Evolutionary conservation across 495 filamentous ascomycete species (phyloP), one percentile per base, ranked within the genome.

Genomic region (Evernia prunastri): DNA sequence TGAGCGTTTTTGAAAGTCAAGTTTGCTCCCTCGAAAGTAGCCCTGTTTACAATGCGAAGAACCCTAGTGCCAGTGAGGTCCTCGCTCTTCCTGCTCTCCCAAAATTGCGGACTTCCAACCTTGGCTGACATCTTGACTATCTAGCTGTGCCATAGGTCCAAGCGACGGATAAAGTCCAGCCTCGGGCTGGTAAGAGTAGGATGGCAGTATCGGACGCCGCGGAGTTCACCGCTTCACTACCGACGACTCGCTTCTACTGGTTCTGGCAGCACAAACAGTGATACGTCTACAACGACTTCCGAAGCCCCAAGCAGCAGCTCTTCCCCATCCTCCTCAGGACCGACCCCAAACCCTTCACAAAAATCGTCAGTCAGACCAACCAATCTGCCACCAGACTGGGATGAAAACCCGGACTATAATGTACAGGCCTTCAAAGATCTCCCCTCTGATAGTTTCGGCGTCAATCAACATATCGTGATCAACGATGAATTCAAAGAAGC

Each of bases 391-490:
- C 64, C 77, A 6, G 83, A 84, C 70, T 96, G 92, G 92, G 92
- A 96, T 65, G 84, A 90, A 25, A 86, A 92, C 64, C 87, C 87
- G 4, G 81, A 92, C 70, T 82, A 85, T 40, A 79, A 85, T 51
- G 89, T 95, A 67, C 85, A 87, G 45, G 80, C 84, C 27, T 96
- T 96, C 78, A 85, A 87, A n/a, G 83, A 96, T 68, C 85, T 96
- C 13, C 92, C 92, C 0, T 89, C 92, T 61, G 81, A 84, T 65
- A 89, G 92, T 67, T 97, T 97, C 70, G 94, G 95, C 18, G 86
- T 90, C 66, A 98, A 97, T 69, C 95, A 97, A 71, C 89, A 96
- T 70, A 96, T 97, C 77, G 79, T 89, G 23, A 92, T 97, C 70
- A 92, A 96, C 74, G 84, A 90, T 66, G 91, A 96, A 66, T 93